phyloP scores from a whole-genome alignment of 2,329 filamentous ascomycete species.

The Diaporthe ilicicola region DNA sequence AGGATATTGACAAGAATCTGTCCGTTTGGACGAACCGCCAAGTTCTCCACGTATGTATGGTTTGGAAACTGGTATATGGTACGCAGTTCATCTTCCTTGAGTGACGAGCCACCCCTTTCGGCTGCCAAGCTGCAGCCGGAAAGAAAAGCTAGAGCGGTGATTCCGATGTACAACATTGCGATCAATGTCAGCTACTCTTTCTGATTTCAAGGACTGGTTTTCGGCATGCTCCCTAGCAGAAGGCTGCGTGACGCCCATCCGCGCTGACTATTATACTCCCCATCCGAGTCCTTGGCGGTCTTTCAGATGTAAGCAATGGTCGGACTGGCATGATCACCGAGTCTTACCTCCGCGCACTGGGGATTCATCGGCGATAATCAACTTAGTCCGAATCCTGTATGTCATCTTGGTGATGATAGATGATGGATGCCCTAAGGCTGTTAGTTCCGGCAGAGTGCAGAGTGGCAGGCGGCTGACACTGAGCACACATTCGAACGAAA shows the following conservation, averaged over 20 bases:
- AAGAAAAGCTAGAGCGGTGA: background rate
- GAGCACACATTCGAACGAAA: background rate
- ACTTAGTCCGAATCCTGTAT: background rate
- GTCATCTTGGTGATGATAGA: background rate
- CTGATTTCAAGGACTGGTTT: background rate
- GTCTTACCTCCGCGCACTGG: background rate
- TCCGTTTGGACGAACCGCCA: conserved; percentile 46
- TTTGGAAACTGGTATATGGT: conserved; percentile 30
- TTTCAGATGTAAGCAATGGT: background rate
- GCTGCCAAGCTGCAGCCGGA: background rate
- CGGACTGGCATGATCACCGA: background rate
- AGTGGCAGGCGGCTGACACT: too few relatives aligned
- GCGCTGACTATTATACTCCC: background rate
- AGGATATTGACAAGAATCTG: conserved; percentile 46
- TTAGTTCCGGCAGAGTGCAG: background rate
- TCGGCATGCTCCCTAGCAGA: background rate
- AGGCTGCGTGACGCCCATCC: background rate
- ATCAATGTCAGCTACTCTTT: background rate
- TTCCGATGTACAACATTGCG: background rate
- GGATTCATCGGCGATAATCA: background rate
- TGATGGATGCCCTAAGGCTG: background rate
- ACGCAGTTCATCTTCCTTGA: background rate
- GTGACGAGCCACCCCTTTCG: background rate
- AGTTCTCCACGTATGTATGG: conserved; percentile 43
- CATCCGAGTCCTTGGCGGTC: background rate